phyloP scores from a whole-genome alignment of 139 green algal species.

The Chlamydomonas asymmetrica region DNA sequence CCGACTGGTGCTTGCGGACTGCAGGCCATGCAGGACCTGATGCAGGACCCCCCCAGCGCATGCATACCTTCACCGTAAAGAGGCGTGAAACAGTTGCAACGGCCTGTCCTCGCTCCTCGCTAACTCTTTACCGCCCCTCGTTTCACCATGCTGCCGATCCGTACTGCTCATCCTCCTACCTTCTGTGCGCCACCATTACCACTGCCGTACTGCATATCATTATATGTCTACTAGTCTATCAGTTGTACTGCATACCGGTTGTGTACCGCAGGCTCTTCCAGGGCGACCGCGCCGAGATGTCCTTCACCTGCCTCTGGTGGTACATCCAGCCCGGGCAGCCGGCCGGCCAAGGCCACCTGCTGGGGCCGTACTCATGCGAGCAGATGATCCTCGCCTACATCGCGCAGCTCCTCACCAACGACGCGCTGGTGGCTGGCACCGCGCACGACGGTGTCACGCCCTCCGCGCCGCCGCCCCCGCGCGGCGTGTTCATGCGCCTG shows the following conservation, averaged over 20 bases:
- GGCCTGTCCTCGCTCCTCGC: no score
- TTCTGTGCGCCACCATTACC: background rate
- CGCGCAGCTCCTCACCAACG: slow-evolving; percentile 16
- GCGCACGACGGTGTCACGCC: slow-evolving; percentile 11
- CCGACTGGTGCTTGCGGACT: background rate
- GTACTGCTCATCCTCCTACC: no score
- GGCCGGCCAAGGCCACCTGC: background rate
- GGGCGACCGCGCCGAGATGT: slow-evolving; percentile 19
- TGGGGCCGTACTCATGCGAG: slow-evolving; percentile 25
- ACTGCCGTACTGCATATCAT: background rate
- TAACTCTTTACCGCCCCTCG: background rate
- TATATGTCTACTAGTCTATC: background rate
- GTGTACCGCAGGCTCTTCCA: slow-evolving; percentile 16
- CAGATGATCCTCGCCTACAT: slow-evolving; percentile 34
- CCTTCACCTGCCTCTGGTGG: slow-evolving; percentile 25
- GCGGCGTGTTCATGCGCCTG: slow-evolving; percentile 13
- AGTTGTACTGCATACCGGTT: background rate
- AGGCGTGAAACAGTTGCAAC: no score
- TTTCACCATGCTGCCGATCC: no score
- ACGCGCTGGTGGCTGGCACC: slow-evolving; percentile 11
- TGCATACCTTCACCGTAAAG: background rate
- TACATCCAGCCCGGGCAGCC: background rate
- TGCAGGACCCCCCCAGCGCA: background rate
- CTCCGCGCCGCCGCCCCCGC: background rate
- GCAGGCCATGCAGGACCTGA: background rate